A percentile compares a stretch with the other conserved stretches of the same genome.
phyloP scores from a whole-genome alignment of 2,329 filamentous ascomycete species.

The Trichoderma arundinaceum region DNA sequence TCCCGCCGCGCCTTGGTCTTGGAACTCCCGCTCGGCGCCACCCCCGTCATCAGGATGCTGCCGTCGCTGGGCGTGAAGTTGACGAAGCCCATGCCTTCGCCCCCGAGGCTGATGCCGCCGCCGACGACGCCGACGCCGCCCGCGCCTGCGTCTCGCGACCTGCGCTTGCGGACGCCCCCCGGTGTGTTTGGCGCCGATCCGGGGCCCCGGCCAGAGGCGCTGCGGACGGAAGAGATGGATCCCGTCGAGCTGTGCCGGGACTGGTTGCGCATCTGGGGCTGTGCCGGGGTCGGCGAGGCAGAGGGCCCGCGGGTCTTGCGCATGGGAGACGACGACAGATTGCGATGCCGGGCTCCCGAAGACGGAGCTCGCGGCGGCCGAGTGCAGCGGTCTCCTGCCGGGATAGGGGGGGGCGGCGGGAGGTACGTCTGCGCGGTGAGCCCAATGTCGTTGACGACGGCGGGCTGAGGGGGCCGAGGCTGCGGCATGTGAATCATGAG shows the following conservation, averaged over 20 bases:
- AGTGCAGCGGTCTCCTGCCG: constrained; percentile 46
- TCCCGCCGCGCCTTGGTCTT: constrained; percentile 96
- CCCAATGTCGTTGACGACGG: constrained; percentile 46
- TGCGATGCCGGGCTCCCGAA: constrained; percentile 55
- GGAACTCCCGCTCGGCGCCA: constrained; percentile 86
- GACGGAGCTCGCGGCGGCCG: constrained; percentile 60
- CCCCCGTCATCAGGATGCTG: constrained; percentile 79
- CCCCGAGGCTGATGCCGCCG: constrained; percentile 35
- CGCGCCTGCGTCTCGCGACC: constrained; percentile 46
- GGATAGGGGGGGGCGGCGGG: constrained; percentile 43
- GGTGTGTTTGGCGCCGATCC: constrained; percentile 49
- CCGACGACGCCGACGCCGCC: constrained; percentile 29
- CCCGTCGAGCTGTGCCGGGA: constrained; percentile 50
- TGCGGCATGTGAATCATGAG: constrained; percentile 63
- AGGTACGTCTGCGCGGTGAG: constrained; percentile 46
- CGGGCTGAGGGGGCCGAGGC: constrained; percentile 45
- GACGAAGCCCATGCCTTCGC: constrained; percentile 68
- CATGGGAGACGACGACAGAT: constrained; percentile 47
- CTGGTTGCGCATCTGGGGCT: constrained; percentile 36
- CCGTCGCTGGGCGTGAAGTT: constrained; percentile 88
- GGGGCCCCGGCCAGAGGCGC: constrained; percentile 44
- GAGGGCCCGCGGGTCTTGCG: constrained; percentile 52
- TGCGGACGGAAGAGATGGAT: constrained; percentile 46
- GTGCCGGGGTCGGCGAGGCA: constrained; percentile 49
- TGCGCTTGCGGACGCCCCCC: constrained; percentile 48